Percentiles rank a stretch among this genome's conserved stretches.
Conservation (phyloP, 305 asterid genomes). For the Solanum hybrid region DNA sequence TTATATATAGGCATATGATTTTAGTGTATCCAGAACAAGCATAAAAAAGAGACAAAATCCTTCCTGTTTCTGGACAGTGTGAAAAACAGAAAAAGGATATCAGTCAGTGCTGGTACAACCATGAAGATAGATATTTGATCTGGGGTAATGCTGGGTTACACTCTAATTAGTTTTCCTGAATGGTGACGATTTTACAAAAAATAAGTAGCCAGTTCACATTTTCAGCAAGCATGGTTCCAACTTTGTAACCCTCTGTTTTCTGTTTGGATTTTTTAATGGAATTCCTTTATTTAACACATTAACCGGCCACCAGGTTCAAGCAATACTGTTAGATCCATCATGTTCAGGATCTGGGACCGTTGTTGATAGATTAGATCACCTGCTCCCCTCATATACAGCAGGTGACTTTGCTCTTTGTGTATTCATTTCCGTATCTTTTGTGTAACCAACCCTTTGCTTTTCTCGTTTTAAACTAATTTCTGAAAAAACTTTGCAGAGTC, state of each 20-base stretch:
- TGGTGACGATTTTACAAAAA: background rate
- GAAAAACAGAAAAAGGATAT: background rate
- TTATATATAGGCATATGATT: background rate
- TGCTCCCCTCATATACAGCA: conserved; percentile 71
- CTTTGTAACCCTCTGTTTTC: background rate
- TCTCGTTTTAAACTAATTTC: background rate
- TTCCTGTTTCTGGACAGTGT: background rate
- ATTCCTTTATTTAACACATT: background rate
- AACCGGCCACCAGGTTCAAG: conserved; percentile 43
- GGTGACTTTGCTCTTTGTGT: conserved; percentile 24
- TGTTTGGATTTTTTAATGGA: background rate
- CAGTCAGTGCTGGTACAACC: background rate
- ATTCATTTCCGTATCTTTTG: background rate
- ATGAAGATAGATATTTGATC: background rate
- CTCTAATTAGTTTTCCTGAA: background rate
- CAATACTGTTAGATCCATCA: conserved; percentile 85
- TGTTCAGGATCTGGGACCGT: conserved; percentile 99
- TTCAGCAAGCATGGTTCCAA: background rate
- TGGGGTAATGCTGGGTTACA: background rate
- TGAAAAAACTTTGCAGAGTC: conserved; percentile 19
- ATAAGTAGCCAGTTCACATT: background rate
- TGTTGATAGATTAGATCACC: conserved; percentile 76
- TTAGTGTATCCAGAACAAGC: background rate
- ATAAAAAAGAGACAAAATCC: background rate
- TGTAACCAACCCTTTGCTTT: background rate